Evolutionary conservation across 2,329 filamentous ascomycete species (phyloP), one percentile per base, ranked within the genome.

Genomic region (Cladosporium oxysporum): DNA sequence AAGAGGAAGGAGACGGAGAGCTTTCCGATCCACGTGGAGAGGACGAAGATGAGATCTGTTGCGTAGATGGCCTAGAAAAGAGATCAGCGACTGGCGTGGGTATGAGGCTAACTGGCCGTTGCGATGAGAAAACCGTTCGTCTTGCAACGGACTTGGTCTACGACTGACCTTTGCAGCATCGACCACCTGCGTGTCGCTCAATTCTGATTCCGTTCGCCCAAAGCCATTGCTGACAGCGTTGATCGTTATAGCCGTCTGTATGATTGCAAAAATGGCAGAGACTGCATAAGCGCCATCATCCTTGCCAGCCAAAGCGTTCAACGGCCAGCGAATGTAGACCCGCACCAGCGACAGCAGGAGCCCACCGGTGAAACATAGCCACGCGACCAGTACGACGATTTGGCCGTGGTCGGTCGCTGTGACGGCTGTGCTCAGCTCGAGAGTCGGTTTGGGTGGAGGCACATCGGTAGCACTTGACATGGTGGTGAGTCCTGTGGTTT

Each of bases 11-110:
- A 49, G 18, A 71, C 55, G 26, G 69, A 68, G 18, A 69, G 49
- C 67, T 67, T 69, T 33, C 69, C 62, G 55, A 66, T 53, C 47
- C 62, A 71, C 1, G 69, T 41, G n/a, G 68, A 61, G 23, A 64
- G 5, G 5, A 70, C 29, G 33, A 64, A 69, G 14, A 71, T 41
- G 47, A 71, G 35, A 18, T 68, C 69, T 18, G 57, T 64, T 3
- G 68, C 67, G 41, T 69, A 71, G 18, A 71, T 23, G 21, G 64
- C 26, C 69, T 70, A 33, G 11, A 11, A 12, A 18, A 33, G 16
- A 6, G 31, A 14, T 63, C 33, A 63, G 49, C 50, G 26, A 35
- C 10, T 18, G n/a, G 2, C 21, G 18, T 21, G 14, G 16, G 10
- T 55, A 21, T 21, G 12, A 47, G 41, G 41, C n/a, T 47, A 10